Base-by-base conservation (phyloP, 805 yeast genomes). In the Henningerozyma blattae region DNA sequence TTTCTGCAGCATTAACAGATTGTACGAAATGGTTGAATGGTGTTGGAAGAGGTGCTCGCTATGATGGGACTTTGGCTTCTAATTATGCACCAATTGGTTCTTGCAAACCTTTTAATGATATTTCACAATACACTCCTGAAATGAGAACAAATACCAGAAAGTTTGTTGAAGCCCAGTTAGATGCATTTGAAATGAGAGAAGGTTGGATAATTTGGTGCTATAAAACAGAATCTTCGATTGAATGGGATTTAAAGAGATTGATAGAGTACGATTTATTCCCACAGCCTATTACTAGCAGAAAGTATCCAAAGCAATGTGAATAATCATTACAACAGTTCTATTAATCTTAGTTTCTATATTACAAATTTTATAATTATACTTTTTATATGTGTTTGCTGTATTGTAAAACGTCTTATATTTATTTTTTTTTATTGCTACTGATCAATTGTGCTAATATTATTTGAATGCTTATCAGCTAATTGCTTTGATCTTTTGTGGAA, bases 151-250 rank as follows among this genome's bases (percentile, higher is more conserved):
- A 73, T 43, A 71, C 77, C 31, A 75, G 95, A 56, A 67, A 62
- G 46, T 85, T 67, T 53, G 65, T 86, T 33, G 95, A 87, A 62
- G 94, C 95, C 32, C 95, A 87, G 66, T 62, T 87, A 50, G 95
- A 87, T 53, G 84, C 95, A 2, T 77, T 67, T 50, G 83, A 77
- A 47, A 69, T 68, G 46, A 68, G 74, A 38, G 70, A 66, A 24
- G 97, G 97, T 22, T 87, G 95, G 95, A 71, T 84, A 37, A 79
- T 82, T 65, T 87, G 96, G 96, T 73, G 79, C 56, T 86, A 84
- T 79, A 87, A 86, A 67, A 81, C 94, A 18, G 95, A 87, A 60
- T 59, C 59, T 44, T 65, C 83, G 15, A 54, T 78, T 35, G 95
- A 87, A 56, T 87, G 96, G 96, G 94, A 83, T 59, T 68, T 82